phyloP scores from a whole-genome alignment of 2,329 filamentous ascomycete species.

The Neonectria ditissima region DNA sequence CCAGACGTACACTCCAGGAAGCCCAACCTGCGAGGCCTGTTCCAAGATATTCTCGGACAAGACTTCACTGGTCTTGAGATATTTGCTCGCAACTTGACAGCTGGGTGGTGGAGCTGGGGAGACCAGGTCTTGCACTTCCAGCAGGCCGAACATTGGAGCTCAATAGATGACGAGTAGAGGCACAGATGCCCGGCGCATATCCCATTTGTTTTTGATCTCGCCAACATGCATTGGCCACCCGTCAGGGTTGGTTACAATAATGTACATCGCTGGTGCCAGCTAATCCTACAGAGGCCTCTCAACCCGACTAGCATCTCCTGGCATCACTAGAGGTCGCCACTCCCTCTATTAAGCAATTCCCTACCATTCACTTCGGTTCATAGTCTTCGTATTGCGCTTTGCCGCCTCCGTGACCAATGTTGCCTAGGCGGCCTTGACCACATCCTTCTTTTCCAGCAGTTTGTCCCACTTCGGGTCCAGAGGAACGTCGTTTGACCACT shows the following conservation, averaged over 20 bases:
- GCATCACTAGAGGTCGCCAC: conserved; percentile 28
- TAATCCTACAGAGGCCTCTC: conserved; percentile 44
- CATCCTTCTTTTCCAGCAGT: conserved; percentile 43
- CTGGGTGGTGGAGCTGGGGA: conserved; percentile 84
- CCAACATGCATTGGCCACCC: conserved; percentile 36
- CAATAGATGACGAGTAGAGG: conserved; percentile 28
- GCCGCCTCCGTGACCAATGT: conserved; percentile 9
- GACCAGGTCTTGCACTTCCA: conserved; percentile 80
- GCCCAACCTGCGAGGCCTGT: conserved; percentile 73
- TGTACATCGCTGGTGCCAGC: conserved; percentile 47
- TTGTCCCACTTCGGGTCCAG: conserved; percentile 62
- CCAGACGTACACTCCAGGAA: conserved; percentile 85
- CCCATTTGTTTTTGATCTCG: conserved; percentile 39
- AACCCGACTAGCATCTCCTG: conserved; percentile 23
- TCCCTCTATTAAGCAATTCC: conserved; percentile 40
- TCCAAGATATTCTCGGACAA: conserved; percentile 65
- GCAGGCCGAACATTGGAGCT: conserved; percentile 63
- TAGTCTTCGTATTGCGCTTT: conserved; percentile 24
- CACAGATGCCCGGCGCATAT: conserved; percentile 39
- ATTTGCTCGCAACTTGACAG: conserved; percentile 79
- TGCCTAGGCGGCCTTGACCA: conserved; percentile 33
- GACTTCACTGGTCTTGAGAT: conserved; percentile 75
- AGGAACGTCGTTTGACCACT: conserved; percentile 66
- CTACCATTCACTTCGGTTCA: conserved; percentile 18
- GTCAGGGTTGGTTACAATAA: conserved; percentile 46